A percentile compares a stretch with the other conserved stretches of the same genome.
phyloP scores from a whole-genome alignment of 2,329 filamentous ascomycete genomes.

The Phaeoacremonium minimum region DNA sequence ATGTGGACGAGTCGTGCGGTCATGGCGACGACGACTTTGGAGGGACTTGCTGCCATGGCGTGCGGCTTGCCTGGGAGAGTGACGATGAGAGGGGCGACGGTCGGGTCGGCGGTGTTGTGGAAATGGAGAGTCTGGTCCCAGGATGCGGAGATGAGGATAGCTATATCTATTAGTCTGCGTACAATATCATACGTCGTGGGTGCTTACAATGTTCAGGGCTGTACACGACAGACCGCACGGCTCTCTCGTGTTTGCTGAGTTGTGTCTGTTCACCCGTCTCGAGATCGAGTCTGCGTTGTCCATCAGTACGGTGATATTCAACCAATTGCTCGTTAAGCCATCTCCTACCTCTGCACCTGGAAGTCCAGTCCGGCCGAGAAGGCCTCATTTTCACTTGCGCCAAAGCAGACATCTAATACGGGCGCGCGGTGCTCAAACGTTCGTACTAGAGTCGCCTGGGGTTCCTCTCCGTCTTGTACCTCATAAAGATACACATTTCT shows the following conservation, averaged over 20 bases:
- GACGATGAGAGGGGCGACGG: conserved; percentile 56
- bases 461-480: conserved; percentile 52
- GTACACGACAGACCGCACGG: conserved; percentile 82
- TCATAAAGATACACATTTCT: conserved; percentile 89
- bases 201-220: conserved; percentile 63
- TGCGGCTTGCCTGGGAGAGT: conserved; percentile 83
- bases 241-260: conserved; percentile 72
- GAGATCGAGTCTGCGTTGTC: conserved; percentile 59
- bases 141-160: conserved; percentile 79
- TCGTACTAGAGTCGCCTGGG: conserved; percentile 58
- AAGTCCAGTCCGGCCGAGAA: conserved; percentile 86
- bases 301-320: no score
- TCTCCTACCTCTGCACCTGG: conserved; percentile 67
- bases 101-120: conserved; percentile 58
- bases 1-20: conserved; percentile 89
- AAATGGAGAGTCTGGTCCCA: conserved; percentile 93
- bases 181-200: not conserved
- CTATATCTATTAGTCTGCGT: no score
- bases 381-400: conserved; percentile 73
- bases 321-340: no score
- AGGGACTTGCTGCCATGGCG: conserved; percentile 70
- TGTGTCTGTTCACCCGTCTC: conserved; percentile 67
- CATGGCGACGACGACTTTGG: conserved; percentile 94
- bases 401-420: conserved; percentile 89
- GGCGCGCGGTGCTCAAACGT: conserved; percentile 80